These are phyloP conservation scores for Penicillium sp. DNA, from an alignment of 2,329 filamentous ascomycete genomes.

Conservation along the genomic window DNA sequence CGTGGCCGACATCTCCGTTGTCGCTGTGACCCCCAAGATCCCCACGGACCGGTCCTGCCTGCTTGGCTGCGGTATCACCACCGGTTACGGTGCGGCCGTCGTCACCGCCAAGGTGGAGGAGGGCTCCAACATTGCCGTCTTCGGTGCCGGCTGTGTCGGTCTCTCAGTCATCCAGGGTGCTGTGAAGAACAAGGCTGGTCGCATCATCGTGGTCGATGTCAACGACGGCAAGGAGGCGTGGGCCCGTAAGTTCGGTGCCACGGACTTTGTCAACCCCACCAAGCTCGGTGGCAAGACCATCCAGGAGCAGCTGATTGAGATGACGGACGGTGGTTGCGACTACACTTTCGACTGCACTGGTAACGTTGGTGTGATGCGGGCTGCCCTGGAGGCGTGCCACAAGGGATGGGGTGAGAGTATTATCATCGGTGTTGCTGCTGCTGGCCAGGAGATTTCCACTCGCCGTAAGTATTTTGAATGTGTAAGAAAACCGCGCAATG, in stretches of 20 bases:
- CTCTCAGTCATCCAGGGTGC: conserved; percentile 91
- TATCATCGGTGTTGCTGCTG: conserved; percentile 92
- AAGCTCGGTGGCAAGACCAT: conserved; percentile 68
- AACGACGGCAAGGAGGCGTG: conserved; percentile 88
- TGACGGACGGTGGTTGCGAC: conserved; percentile 96
- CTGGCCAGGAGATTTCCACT: conserved; percentile 89
- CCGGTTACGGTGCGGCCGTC: conserved; percentile 88
- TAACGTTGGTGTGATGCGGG: conserved; percentile 90
- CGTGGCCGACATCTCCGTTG: conserved; percentile 94
- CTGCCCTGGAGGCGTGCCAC: conserved; percentile 92
- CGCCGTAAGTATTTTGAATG: conserved; percentile 63
- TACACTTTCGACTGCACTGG: conserved; percentile 99
- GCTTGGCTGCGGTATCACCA: conserved; percentile 96
- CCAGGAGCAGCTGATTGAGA: conserved; percentile 85
- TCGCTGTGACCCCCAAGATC: conserved; percentile 80
- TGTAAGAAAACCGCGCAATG: too few relatives aligned
- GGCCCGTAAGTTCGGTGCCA: conserved; percentile 88
- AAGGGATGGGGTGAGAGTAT: conserved; percentile 99
- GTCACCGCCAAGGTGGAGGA: conserved; percentile 88
- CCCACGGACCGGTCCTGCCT: conserved; percentile 94
- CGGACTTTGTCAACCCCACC: conserved; percentile 89
- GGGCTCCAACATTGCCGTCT: conserved; percentile 81
- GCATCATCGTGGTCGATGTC: conserved; percentile 60
- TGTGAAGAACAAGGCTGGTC: conserved; percentile 65
- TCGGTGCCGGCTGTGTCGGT: conserved; percentile 92